Evolutionary conservation across 257 asterid genomes (phyloP).

Genomic region (Craterostigma plantagineum): DNA sequence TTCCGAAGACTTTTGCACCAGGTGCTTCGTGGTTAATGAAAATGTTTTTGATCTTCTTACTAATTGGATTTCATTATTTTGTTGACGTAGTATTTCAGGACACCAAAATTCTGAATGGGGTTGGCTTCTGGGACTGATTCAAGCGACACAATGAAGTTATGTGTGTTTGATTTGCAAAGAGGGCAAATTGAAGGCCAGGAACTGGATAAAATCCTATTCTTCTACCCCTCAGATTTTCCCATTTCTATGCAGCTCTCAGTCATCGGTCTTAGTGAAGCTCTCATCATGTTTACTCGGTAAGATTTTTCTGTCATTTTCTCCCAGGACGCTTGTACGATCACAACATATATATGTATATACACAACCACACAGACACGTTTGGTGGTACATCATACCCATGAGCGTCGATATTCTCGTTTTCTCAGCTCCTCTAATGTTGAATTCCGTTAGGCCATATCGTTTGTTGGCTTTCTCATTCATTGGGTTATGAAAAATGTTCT

Average conservation of each 20-base stretch:
- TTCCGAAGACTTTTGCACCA: too few relatives aligned
- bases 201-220: slow-evolving; percentile 83
- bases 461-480: background rate
- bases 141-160: slow-evolving; percentile 49
- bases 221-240: slow-evolving; percentile 73
- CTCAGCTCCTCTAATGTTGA: too few relatives aligned
- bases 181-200: slow-evolving; percentile 97
- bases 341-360: too few relatives aligned
- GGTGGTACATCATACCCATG: too few relatives aligned
- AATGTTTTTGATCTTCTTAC: too few relatives aligned
- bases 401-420: too few relatives aligned
- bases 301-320: background rate
- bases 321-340: too few relatives aligned
- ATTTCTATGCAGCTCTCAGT: slow-evolving; percentile 69
- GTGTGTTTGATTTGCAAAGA: slow-evolving; percentile 88
- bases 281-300: slow-evolving; percentile 82
- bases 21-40: too few relatives aligned
- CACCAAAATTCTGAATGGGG: slow-evolving; percentile 24
- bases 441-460: too few relatives aligned
- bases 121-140: slow-evolving; percentile 36
- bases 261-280: slow-evolving; percentile 86
- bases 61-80: too few relatives aligned
- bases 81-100: background rate
- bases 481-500: slow-evolving; percentile 8
- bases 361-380: too few relatives aligned